Evolutionary conservation across 768 basidiomycete genomes (phyloP).

Genomic region (Tricholoma hemisulphureum): DNA sequence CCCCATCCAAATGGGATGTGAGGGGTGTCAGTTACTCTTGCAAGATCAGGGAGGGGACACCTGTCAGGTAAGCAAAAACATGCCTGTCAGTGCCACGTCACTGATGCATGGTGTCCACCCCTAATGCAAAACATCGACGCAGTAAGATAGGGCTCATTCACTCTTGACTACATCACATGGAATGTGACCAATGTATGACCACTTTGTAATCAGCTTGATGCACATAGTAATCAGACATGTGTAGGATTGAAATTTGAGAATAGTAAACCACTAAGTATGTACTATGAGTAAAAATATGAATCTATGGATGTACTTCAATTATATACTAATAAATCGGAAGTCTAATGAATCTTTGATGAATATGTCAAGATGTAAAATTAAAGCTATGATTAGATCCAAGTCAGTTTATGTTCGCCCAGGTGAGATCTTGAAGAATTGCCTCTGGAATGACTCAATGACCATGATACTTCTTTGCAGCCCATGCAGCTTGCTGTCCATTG

Average conservation of each 20-base stretch:
- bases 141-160: too few relatives aligned
- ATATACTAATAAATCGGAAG: not conserved
- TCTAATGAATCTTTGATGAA: not conserved
- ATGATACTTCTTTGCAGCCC: conserved; percentile 10
- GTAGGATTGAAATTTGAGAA: not conserved
- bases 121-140: too few relatives aligned
- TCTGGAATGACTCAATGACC: not conserved
- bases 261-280: not conserved
- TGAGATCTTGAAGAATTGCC: not conserved
- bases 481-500: conserved; percentile 10
- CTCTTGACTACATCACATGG: not conserved
- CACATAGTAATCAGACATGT: not conserved
- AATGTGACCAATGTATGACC: not conserved
- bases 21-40: too few relatives aligned
- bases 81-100: too few relatives aligned
- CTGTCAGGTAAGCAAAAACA: too few relatives aligned
- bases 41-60: too few relatives aligned
- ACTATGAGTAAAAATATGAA: not conserved
- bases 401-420: too few relatives aligned
- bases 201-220: not conserved
- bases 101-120: too few relatives aligned
- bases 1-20: too few relatives aligned
- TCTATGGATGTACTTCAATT: not conserved
- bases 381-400: too few relatives aligned
- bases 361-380: too few relatives aligned